These are phyloP conservation scores for Suillus plorans DNA, from an alignment of 768 basidiomycete species.

Conservation along the genomic window DNA sequence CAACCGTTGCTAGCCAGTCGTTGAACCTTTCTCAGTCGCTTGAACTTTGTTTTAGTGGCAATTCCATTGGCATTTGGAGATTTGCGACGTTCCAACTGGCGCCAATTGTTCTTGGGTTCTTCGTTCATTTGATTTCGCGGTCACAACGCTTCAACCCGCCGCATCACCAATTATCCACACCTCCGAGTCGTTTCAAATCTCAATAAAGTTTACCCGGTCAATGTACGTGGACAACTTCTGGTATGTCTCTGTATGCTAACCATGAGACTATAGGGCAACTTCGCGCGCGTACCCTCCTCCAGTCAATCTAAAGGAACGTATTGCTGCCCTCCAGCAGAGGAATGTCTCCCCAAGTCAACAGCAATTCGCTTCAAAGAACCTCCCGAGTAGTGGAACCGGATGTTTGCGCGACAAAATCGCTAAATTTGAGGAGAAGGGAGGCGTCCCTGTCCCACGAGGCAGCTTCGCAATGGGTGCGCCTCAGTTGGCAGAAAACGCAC, in stretches of 20 bases:
- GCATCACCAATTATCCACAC: not conserved
- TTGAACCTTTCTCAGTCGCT: constrained; percentile 9
- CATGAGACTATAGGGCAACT: constrained; percentile 20
- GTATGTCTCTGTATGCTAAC: constrained; percentile 16
- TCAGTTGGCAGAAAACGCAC: constrained; percentile 46
- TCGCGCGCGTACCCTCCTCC: constrained; percentile 21
- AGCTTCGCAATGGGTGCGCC: constrained; percentile 71
- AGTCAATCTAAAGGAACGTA: constrained; percentile 76
- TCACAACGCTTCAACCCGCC: not conserved
- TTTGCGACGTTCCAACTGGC: constrained; percentile 3
- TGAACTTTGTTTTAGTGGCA: constrained; percentile 3
- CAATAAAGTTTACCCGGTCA: constrained; percentile 3
- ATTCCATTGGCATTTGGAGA: not conserved
- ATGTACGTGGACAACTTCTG: constrained; percentile 18
- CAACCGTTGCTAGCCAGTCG: constrained; percentile 6
- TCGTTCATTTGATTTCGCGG: not conserved
- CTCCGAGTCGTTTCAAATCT: not conserved
- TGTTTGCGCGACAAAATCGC: constrained; percentile 70
- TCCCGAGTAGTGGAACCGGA: constrained; percentile 27
- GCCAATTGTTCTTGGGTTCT: not conserved
- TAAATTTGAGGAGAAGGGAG: constrained; percentile 77
- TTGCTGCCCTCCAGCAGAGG: constrained; percentile 76
- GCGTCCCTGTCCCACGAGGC: constrained; percentile 70
- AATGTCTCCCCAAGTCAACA: constrained; percentile 27
- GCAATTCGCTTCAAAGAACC: constrained; percentile 29